Evolutionary conservation across 148 eudicot species (phyloP).

Genomic region (Vaccinium myrtillus): DNA sequence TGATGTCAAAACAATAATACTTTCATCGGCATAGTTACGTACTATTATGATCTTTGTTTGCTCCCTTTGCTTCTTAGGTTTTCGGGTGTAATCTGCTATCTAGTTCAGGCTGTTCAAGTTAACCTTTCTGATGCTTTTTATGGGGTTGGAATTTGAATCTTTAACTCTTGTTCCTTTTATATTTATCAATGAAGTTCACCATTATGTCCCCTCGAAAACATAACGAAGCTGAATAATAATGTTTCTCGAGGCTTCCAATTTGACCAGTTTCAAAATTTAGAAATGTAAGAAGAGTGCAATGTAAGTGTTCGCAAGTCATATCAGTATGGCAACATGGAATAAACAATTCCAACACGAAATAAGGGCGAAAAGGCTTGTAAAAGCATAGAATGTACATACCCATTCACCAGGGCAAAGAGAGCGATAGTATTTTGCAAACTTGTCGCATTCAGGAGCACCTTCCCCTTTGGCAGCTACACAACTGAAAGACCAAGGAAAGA

Average conservation of each 20-base stretch:
- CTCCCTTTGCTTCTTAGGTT: not conserved
- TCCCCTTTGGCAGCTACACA: slow-evolving; percentile 61
- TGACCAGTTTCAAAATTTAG: not conserved
- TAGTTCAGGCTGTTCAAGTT: not conserved
- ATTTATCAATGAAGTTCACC: not conserved
- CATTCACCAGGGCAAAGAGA: slow-evolving; percentile 68
- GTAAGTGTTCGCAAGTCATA: not conserved
- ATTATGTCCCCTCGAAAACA: not conserved
- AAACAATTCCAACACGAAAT: not conserved
- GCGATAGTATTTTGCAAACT: slow-evolving; percentile 58
- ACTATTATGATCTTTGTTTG: not conserved
- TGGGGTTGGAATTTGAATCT: not conserved
- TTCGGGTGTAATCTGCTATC: not conserved
- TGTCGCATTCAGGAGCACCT: slow-evolving; percentile 50
- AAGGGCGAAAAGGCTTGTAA: not conserved
- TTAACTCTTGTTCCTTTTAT: not conserved
- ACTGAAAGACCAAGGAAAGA: slow-evolving; percentile 22
- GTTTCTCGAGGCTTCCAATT: not conserved
- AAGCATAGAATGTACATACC: slow-evolving; percentile 29
- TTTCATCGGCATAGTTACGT: not conserved
- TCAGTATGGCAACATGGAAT: not conserved
- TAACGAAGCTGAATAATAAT: not conserved
- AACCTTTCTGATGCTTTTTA: not conserved
- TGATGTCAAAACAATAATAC: not conserved
- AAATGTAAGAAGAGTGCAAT: not conserved